Conservation (phyloP, 176 grass and related monocot species). For the Aegilops longissima region DNA sequence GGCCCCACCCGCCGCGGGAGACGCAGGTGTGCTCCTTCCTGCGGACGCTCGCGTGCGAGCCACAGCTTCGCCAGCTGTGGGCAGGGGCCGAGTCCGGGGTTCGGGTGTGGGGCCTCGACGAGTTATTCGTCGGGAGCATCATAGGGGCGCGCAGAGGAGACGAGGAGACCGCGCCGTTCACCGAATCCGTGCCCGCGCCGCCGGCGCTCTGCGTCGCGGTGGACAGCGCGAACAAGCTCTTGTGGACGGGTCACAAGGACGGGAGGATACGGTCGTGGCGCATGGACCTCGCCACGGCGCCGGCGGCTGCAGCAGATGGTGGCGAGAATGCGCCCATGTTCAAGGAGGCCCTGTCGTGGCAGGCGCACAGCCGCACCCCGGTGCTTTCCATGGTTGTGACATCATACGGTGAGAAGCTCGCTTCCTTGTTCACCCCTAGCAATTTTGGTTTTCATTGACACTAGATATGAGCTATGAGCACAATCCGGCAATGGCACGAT, state of each 20-base stretch:
- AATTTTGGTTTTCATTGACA: not conserved
- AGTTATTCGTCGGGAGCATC: slow-evolving; percentile 38
- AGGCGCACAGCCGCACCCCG: slow-evolving; percentile 55
- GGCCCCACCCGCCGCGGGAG: slow-evolving; percentile 78
- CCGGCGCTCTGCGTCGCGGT: slow-evolving; percentile 68
- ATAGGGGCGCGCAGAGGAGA: slow-evolving; percentile 55
- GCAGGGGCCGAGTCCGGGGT: slow-evolving; percentile 76
- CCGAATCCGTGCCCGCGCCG: slow-evolving; percentile 52
- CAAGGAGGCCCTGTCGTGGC: slow-evolving; percentile 68
- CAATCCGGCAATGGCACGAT: not conserved
- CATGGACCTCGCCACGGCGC: slow-evolving; percentile 34
- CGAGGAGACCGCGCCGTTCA: slow-evolving; percentile 73
- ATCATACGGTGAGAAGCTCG: slow-evolving; percentile 55
- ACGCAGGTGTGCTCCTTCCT: slow-evolving; percentile 90
- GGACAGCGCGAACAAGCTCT: slow-evolving; percentile 49
- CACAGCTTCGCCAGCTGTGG: slow-evolving; percentile 58
- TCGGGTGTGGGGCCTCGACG: slow-evolving; percentile 54
- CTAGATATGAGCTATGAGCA: not conserved
- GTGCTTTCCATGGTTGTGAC: slow-evolving; percentile 79
- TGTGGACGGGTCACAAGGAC: slow-evolving; percentile 91
- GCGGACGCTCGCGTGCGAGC: slow-evolving; percentile 53
- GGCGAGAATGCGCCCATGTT: slow-evolving; percentile 34
- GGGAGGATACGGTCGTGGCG: slow-evolving; percentile 79
- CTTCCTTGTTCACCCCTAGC: not conserved
- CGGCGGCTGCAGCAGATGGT: not conserved